phyloP scores from a whole-genome alignment of 257 asterid species.

The Craterostigma plantagineum region DNA sequence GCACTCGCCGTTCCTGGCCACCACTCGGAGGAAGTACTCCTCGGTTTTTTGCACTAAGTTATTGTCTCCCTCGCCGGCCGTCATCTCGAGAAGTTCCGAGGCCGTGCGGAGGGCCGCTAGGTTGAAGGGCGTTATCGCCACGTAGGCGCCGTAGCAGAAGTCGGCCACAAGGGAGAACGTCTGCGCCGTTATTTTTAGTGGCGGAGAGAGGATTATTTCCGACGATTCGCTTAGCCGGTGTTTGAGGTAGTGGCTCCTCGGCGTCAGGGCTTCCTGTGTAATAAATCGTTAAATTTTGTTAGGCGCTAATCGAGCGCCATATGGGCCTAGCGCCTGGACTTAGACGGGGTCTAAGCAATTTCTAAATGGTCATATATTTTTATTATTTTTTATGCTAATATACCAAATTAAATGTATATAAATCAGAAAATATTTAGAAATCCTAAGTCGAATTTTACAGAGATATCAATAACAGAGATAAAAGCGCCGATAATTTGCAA shows the following conservation, averaged over 20 bases:
- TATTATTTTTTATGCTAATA: too few species aligned
- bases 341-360: too few species aligned
- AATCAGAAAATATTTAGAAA: too few species aligned
- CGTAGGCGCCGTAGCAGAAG: constrained; percentile 44
- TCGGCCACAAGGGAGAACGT: constrained; percentile 46
- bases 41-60: constrained; percentile 49
- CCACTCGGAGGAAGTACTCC: constrained; percentile 36
- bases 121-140: constrained; percentile 54
- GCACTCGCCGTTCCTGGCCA: constrained; percentile 34
- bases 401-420: too few species aligned
- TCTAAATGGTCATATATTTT: too few species aligned
- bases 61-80: constrained; percentile 17
- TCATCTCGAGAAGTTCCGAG: constrained; percentile 62
- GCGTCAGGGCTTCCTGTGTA: constrained; percentile 45
- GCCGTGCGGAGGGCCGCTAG: constrained; percentile 69
- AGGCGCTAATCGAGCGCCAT: too few species aligned
- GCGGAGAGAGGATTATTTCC: constrained; percentile 64
- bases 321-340: too few species aligned
- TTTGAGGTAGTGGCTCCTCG: constrained; percentile 40
- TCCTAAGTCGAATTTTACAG: too few species aligned
- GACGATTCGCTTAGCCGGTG: constrained; percentile 29
- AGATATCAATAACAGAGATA: too few species aligned
- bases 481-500: too few species aligned
- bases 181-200: constrained; percentile 62
- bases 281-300: too few species aligned